Evolutionary conservation across 2,329 filamentous ascomycete species (phyloP).

Genomic region (Verticillium longisporum): DNA sequence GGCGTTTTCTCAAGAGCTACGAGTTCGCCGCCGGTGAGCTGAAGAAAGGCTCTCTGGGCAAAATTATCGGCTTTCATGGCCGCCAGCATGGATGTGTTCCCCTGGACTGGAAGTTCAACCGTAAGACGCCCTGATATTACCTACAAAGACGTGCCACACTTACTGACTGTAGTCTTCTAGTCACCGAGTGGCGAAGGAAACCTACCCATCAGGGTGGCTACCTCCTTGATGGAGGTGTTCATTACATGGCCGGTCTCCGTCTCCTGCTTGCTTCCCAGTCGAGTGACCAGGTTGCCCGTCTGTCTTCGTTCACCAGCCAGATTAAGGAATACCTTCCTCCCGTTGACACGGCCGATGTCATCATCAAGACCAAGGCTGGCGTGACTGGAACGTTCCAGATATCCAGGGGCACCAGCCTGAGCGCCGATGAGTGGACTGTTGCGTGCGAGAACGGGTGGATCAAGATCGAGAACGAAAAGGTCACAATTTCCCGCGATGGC

Average conservation of each 20-base stretch:
- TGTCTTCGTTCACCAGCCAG: constrained; percentile 42
- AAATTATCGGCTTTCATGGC: constrained; percentile 25
- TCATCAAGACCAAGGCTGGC: constrained; percentile 46
- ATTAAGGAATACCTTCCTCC: constrained; percentile 50
- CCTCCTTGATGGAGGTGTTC: constrained; percentile 69
- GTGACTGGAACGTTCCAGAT: constrained; percentile 49
- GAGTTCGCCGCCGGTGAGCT: constrained; percentile 34
- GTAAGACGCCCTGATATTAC: background rate
- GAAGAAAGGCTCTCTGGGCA: constrained; percentile 38
- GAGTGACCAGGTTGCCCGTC: constrained; percentile 25
- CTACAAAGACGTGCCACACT: background rate
- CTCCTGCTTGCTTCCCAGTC: constrained; percentile 36
- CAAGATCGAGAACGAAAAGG: constrained; percentile 18
- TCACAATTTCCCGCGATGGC: constrained; percentile 35
- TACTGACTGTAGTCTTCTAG: background rate
- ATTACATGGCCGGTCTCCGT: constrained; percentile 60
- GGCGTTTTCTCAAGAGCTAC: constrained; percentile 54
- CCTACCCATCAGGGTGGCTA: constrained; percentile 71
- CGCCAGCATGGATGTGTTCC: background rate
- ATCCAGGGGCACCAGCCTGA: constrained; percentile 49
- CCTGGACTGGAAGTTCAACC: background rate
- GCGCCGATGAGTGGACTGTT: constrained; percentile 47
- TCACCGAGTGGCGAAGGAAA: constrained; percentile 49
- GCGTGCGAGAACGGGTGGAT: constrained; percentile 46
- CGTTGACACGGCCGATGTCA: constrained; percentile 58